A percentile compares a stretch with the other conserved stretches of the same genome.
phyloP scores from a whole-genome alignment of 129 eudicot genomes.

The Cynara cardunculus region DNA sequence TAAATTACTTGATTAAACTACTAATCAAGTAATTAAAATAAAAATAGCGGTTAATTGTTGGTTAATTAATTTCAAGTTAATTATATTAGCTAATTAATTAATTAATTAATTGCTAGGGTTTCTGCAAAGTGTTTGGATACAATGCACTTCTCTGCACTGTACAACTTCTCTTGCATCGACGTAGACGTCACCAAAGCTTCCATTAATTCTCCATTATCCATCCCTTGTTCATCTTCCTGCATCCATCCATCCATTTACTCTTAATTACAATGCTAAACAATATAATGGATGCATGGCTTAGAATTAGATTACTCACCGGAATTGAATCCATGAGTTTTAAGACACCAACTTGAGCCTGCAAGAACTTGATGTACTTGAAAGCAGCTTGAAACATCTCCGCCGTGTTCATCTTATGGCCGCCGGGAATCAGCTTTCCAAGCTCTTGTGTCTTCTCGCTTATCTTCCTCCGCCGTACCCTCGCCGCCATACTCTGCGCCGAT shows the following conservation, averaged over 20 bases:
- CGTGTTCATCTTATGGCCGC: conserved; percentile 62
- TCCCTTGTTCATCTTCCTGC: conserved; percentile 29
- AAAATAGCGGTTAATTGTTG: conserved; percentile 2
- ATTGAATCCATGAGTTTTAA: conserved; percentile 1
- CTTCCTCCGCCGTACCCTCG: conserved; percentile 69
- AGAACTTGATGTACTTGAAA: conserved; percentile 32
- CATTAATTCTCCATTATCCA: conserved; percentile 21
- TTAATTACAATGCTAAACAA: background rate
- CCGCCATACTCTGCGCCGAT: conserved; percentile 61
- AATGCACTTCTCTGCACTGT: conserved; percentile 24
- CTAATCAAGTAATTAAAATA: background rate
- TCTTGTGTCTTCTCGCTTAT: conserved; percentile 69
- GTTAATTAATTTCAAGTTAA: background rate
- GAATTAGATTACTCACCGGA: conserved; percentile 8
- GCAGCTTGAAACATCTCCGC: conserved; percentile 66
- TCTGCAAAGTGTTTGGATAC: conserved; percentile 20
- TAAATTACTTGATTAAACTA: conserved; percentile 13
- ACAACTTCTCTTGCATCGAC: conserved; percentile 29
- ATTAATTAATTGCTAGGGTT: conserved; percentile 3
- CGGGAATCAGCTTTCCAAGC: conserved; percentile 68
- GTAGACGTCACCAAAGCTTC: conserved; percentile 27
- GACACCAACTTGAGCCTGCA: conserved; percentile 22
- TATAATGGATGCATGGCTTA: background rate
- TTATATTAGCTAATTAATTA: background rate
- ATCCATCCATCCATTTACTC: background rate